Evolutionary conservation across 345 rosid species (phyloP).

Genomic region (Eucalyptus pumila): DNA sequence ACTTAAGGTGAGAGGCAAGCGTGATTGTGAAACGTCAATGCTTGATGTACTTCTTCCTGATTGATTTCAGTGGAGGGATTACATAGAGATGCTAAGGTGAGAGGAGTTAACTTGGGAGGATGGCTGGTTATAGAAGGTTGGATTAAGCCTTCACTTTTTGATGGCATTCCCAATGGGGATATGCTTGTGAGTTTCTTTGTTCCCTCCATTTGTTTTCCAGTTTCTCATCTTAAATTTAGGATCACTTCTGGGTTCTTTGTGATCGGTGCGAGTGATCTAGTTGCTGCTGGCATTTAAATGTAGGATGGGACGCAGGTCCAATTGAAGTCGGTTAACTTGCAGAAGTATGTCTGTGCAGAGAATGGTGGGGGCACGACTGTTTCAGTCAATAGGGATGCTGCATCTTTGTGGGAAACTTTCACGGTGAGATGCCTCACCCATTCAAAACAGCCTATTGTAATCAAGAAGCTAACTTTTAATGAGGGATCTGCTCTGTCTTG

Average conservation of each 20-base stretch:
- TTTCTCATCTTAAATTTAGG: neutral
- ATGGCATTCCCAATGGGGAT: slow-evolving; percentile 59
- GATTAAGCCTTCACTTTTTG: slow-evolving; percentile 71
- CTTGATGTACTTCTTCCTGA: neutral
- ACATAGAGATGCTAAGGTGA: slow-evolving; percentile 42
- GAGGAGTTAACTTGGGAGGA: slow-evolving; percentile 70
- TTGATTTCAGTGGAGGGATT: slow-evolving; percentile 41
- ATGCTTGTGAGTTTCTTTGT: slow-evolving; percentile 46
- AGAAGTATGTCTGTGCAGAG: slow-evolving; percentile 53
- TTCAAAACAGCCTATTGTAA: neutral
- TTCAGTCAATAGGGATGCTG: slow-evolving; percentile 36
- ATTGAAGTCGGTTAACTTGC: slow-evolving; percentile 38
- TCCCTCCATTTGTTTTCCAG: neutral
- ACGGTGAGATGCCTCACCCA: slow-evolving; percentile 25
- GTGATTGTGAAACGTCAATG: neutral
- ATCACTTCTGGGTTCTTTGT: neutral
- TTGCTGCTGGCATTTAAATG: neutral
- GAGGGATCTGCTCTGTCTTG: neutral
- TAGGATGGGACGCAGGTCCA: slow-evolving; percentile 72
- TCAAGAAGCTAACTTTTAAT: neutral
- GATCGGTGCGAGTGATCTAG: neutral
- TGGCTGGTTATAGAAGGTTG: slow-evolving; percentile 83
- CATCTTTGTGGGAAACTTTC: slow-evolving; percentile 66
- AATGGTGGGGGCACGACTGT: slow-evolving; percentile 55
- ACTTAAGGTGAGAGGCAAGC: neutral